These are phyloP conservation scores for Apophysomyces elegans DNA, from an alignment of 371 early-diverging fungal genomes.

Conservation along the genomic window DNA sequence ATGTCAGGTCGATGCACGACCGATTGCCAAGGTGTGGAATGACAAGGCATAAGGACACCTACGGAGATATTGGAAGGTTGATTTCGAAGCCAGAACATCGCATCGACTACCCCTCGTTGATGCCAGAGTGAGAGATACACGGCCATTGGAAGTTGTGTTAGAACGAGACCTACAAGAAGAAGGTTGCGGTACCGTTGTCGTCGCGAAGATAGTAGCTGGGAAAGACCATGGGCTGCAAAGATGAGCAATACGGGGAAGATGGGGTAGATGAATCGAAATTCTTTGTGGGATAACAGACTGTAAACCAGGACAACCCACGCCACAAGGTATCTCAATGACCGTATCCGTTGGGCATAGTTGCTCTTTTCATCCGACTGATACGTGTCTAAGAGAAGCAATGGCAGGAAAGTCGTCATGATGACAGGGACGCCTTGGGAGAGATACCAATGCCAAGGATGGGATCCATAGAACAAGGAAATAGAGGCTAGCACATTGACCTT, in stretches of 20 bases:
- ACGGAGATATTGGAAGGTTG: conserved; percentile 35
- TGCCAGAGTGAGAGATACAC: conserved; percentile 78
- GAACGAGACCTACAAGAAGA: conserved; percentile 30
- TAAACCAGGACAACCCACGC: conserved; percentile 66
- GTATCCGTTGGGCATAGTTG: background rate
- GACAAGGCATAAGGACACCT: conserved; percentile 90
- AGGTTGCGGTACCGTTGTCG: conserved; percentile 19
- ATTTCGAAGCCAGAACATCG: conserved; percentile 70
- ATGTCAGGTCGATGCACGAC: conserved; percentile 42
- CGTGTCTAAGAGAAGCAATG: conserved; percentile 45
- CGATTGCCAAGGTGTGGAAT: conserved; percentile 91
- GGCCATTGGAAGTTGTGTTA: conserved; percentile 71
- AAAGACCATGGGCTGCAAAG: conserved; percentile 64
- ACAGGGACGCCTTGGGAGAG: conserved; percentile 80
- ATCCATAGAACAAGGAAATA: conserved; percentile 88
- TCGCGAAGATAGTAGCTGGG: conserved; percentile 5
- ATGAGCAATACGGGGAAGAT: conserved; percentile 78
- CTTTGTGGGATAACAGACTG: conserved; percentile 87
- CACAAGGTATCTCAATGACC: conserved; percentile 18
- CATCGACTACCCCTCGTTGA: conserved; percentile 92
- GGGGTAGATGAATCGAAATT: conserved; percentile 90
- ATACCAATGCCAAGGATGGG: conserved; percentile 92
- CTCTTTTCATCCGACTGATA: conserved; percentile 17
- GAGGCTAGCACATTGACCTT: conserved; percentile 77
- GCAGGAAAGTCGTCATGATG: conserved; percentile 74